Conservation (phyloP, 2,329 filamentous ascomycete species). For the Colletotrichum lini region DNA sequence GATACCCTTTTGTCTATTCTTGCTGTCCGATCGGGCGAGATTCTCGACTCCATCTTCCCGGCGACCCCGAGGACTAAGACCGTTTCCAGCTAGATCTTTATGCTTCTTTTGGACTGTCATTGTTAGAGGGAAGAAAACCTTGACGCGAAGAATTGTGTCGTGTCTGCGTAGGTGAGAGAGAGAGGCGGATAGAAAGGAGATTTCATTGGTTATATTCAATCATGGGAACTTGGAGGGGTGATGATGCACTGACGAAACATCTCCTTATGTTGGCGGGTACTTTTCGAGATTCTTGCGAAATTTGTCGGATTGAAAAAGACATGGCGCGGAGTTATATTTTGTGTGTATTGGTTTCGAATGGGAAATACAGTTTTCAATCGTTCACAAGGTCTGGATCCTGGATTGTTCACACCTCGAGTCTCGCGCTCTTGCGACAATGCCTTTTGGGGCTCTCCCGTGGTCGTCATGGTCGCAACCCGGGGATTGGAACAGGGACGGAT, state of each 20-base stretch:
- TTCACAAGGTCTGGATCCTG: no score
- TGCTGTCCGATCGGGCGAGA: conserved; percentile 81
- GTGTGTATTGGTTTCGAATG: no score
- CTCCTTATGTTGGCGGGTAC: conserved; percentile 21
- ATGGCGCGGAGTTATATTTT: conserved; percentile 38
- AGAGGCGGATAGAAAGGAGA: background rate
- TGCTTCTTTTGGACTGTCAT: background rate
- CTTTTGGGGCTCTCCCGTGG: no score
- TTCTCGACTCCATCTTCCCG: conserved; percentile 81
- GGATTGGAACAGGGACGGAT: background rate
- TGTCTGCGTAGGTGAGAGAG: background rate
- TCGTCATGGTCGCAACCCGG: no score
- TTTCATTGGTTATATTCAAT: conserved; percentile 13
- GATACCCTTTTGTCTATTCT: conserved; percentile 87
- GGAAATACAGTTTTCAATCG: no score
- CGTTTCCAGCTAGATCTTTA: conserved; percentile 35
- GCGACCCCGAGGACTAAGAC: conserved; percentile 29
- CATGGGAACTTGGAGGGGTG: conserved; percentile 5
- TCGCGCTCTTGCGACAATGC: no score
- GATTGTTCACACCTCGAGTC: no score
- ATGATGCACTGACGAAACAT: conserved; percentile 16
- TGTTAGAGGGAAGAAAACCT: background rate
- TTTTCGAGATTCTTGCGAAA: conserved; percentile 16
- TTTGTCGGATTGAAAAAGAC: conserved; percentile 32
- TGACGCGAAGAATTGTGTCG: background rate